phyloP scores from a whole-genome alignment of 108 stramenopile genomes.

The Seminavis robusta region DNA sequence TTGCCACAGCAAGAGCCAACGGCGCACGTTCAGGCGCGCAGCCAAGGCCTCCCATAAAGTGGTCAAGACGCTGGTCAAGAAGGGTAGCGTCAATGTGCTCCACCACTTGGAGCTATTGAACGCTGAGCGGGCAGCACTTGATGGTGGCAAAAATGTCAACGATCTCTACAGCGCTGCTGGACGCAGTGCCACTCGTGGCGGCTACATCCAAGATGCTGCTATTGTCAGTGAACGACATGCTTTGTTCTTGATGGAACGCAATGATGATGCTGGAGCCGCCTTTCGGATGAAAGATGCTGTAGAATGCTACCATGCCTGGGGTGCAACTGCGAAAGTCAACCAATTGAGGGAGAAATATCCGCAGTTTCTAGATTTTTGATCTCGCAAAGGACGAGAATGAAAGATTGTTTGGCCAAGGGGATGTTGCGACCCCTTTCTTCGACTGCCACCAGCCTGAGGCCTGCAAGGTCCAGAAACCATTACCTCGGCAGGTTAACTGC shows the following conservation, averaged over 20 bases:
- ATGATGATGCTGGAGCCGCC: not conserved
- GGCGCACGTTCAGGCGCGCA: not conserved
- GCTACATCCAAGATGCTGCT: conserved; percentile 1
- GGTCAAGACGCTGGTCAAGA: not conserved
- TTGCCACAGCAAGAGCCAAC: conserved; percentile 10
- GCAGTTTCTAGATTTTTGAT: no score
- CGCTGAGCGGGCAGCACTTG: conserved; percentile 2
- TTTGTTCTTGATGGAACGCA: not conserved
- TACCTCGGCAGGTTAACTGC: no score
- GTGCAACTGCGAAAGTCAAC: conserved; percentile 11
- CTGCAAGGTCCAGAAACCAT: no score
- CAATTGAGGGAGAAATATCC: not conserved
- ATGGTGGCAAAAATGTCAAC: no score
- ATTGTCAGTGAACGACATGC: conserved; percentile 3
- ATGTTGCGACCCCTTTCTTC: no score
- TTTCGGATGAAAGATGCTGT: conserved; percentile 3
- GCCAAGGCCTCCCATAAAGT: not conserved
- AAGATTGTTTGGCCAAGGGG: no score
- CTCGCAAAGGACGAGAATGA: no score
- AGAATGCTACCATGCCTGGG: conserved; percentile 1
- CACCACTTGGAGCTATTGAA: not conserved
- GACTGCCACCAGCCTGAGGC: no score
- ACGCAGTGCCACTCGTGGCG: not conserved
- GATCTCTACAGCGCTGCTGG: not conserved
- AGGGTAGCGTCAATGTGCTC: conserved; percentile 10